These are phyloP conservation scores for Rhizopogon parksii DNA, from an alignment of 1,284 basidiomycete genomes.

Conservation along the genomic window DNA sequence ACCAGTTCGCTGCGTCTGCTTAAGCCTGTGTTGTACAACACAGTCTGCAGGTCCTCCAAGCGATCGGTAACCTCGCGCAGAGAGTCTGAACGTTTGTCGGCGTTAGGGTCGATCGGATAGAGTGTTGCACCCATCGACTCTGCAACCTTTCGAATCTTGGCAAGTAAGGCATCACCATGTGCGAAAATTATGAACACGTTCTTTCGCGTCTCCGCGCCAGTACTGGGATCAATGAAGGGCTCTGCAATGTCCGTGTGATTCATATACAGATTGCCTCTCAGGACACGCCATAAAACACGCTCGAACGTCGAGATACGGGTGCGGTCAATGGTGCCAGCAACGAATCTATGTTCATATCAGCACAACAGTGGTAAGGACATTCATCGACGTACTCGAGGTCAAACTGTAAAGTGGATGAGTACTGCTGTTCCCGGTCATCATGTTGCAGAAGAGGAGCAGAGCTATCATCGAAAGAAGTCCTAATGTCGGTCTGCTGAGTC, in stretches of 20 bases:
- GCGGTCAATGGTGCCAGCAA: constrained; percentile 95
- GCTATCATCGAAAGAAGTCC: constrained; percentile 89
- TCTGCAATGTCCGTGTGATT: constrained; percentile 96
- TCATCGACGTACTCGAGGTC: constrained; percentile 72
- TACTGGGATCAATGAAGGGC: constrained; percentile 84
- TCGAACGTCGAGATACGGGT: constrained; percentile 91
- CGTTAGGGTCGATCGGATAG: constrained; percentile 93
- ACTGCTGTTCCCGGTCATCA: constrained; percentile 76
- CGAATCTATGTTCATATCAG: constrained; percentile 52
- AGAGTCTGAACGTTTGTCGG: constrained; percentile 86
- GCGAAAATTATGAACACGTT: constrained; percentile 99
- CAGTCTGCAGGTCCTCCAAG: constrained; percentile 89
- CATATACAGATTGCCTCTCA: constrained; percentile 99
- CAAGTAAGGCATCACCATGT: constrained; percentile 87
- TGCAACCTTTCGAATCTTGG: constrained; percentile 97
- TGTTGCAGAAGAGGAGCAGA: constrained; percentile 89
- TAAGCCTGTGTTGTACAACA: constrained; percentile 85
- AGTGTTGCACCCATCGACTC: constrained; percentile 98
- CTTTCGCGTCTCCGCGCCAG: constrained; percentile 82
- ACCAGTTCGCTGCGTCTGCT: constrained; percentile 83
- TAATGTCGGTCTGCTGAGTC: constrained; percentile 70
- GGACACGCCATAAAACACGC: constrained; percentile 95
- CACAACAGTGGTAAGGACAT: constrained; percentile 3
- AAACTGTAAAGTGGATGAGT: constrained; percentile 52
- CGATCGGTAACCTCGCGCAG: constrained; percentile 85